Base-by-base conservation (phyloP, 129 eudicot species). In the Saussurea involucrata region DNA sequence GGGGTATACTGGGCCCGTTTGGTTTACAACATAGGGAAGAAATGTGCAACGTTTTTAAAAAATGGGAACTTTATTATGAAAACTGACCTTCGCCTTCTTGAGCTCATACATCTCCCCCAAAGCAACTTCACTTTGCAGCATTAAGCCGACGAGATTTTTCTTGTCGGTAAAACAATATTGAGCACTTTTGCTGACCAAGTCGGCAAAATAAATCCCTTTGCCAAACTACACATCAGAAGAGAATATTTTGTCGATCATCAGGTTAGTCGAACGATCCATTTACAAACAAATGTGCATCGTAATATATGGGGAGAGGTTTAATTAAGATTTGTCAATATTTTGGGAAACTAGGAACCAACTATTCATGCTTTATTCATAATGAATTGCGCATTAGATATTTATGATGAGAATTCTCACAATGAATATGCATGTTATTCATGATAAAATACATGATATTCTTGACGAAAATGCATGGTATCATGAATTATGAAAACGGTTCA, bases 121-220 rank as follows among this genome's bases (percentile, higher is more conserved):
- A 22, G 97, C 99, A 60, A 92, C 96, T 86, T 95, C 99, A 77
- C 99, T 92, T 11, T 92, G 76, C 77, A 95, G 89, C 97, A 95
- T 95, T 44, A 95, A 85, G 5, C 97, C 99, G 72, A 95, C 96
- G 1, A 96, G 96, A 81, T 85, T 92, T 32, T 87, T 88, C 78
- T 79, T 84, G 77, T 95, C 92, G 0, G 97, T 95, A 65, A 34
- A 95, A 80, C 99, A 95, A 80, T 95, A 95, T 80, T 95, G 99
- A 63, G 99, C 99, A 88, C 99, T 95, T 86, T 95, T 95, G 70
- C 99, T 95, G 17, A 95, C 99, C 80, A 95, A 81, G 58, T 95
- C 99, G 73, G 99, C 99, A 84, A 95, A 95, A 83, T 95, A 95
- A 44, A 95, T 25, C 72, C 99, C 99, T 86, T 95, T 95, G 44